Base-by-base conservation (phyloP, 208 protist species). In the Tritrichomonas musculus region DNA sequence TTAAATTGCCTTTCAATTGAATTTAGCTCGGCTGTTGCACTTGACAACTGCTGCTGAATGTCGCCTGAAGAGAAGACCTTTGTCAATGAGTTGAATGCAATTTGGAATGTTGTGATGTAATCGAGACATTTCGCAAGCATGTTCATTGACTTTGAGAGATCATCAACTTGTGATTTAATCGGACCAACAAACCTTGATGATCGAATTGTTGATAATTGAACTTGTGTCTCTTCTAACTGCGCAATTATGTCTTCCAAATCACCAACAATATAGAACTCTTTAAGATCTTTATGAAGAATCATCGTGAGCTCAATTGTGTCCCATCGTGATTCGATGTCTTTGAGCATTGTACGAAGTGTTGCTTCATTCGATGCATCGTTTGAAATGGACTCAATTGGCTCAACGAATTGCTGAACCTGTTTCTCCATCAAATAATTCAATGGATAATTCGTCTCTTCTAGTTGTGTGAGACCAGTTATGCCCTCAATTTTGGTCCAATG, bases 301-400 rank as follows among this genome's bases (percentile, higher is more conserved):
- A 98, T 97, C 94, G 96, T 96, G 73, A 98, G 98, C 94, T 98
- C 97, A 93, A 97, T 50, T 11, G 50, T 50, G 66, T 94, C 94
- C 94, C 94, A 94, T 8, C 33, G 44, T 8, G 22, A 36, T 14
- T 80, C 49, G 13, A 94, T 75, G 33, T 88, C 77, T 20, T 14
- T 20, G 22, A 88, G 92, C 69, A 80, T 93, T 44, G 14, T 73
- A 50, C 39, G 39, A 4, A 93, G 27, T 53, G 53, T 33, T 57
- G 66, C 47, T 66, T 94, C 72, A 66, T 94, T n/a, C 47, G 82
- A 92, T 66, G 60, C 60, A 92, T 82, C 60, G 25, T 92, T 92
- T 2, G 73, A 69, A 41, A 60, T 49, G n/a, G n/a, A 65, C 11
- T 60, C 69, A 41, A 60, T 73, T 47, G 50, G 25, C 22, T 92